phyloP scores from a whole-genome alignment of 176 grass and related monocot genomes.

The Aegilops bicornis region DNA sequence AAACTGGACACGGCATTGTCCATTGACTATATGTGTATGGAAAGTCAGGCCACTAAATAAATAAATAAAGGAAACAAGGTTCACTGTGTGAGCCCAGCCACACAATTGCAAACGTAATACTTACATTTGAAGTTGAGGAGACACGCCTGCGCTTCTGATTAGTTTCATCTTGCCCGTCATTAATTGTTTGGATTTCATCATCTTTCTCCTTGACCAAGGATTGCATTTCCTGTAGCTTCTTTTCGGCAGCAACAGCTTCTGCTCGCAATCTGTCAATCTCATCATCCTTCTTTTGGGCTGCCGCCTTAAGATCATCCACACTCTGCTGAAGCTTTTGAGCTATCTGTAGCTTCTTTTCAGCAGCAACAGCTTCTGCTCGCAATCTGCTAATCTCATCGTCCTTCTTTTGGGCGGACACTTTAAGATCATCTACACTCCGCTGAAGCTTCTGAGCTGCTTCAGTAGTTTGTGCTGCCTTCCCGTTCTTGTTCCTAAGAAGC shows the following conservation, averaged over 20 bases:
- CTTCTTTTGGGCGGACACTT: slow-evolving; percentile 28
- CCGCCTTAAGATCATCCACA: slow-evolving; percentile 10
- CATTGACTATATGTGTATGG: background rate
- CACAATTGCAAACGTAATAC: slow-evolving; percentile 17
- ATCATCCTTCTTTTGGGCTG: slow-evolving; percentile 34
- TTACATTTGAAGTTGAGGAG: slow-evolving; percentile 32
- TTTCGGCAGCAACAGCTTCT: background rate
- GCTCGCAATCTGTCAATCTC: background rate
- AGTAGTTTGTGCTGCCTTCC: slow-evolving; percentile 37
- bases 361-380: slow-evolving; percentile 14
- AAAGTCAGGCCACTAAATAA: background rate
- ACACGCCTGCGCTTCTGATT: slow-evolving; percentile 37
- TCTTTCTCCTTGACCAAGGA: slow-evolving; percentile 42
- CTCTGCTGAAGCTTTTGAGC: background rate
- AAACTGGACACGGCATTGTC: background rate
- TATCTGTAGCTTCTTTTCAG: slow-evolving; percentile 29
- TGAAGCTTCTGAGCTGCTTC: slow-evolving; percentile 41
- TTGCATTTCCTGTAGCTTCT: slow-evolving; percentile 20
- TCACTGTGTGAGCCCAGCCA: background rate
- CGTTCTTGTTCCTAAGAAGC: slow-evolving; percentile 29
- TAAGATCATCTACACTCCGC: slow-evolving; percentile 23
- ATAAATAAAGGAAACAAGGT: background rate
- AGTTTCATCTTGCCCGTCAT: slow-evolving; percentile 3
- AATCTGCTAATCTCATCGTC: slow-evolving; percentile 32
- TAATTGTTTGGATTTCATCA: slow-evolving; percentile 22